phyloP scores from a whole-genome alignment of 805 yeast genomes.

The Millerago galiae region DNA sequence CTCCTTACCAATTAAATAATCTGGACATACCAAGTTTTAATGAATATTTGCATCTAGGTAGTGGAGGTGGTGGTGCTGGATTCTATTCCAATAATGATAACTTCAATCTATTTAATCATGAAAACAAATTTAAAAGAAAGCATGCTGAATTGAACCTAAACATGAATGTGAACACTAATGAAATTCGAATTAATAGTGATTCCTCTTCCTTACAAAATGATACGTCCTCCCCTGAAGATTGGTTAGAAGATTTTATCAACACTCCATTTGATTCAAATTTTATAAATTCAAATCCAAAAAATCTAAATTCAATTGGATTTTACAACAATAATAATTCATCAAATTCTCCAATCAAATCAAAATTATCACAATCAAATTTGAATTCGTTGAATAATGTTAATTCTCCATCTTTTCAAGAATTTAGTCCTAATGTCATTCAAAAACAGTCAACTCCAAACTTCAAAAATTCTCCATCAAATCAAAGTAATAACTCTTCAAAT shows the following conservation, averaged over 20 bases:
- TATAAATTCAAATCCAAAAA: conserved; percentile 29
- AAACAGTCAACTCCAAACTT: not conserved
- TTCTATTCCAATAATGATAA: conserved; percentile 20
- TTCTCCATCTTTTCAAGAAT: not conserved
- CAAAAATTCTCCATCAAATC: conserved; percentile 10
- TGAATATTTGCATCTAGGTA: conserved; percentile 34
- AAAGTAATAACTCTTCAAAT: conserved; percentile 11
- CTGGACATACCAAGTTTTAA: conserved; percentile 30
- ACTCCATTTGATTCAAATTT: conserved; percentile 60
- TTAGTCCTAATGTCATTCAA: not conserved
- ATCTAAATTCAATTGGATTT: conserved; percentile 56
- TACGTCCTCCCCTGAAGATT: conserved; percentile 37
- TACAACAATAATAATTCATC: not conserved
- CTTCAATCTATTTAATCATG: conserved; percentile 16
- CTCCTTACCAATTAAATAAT: conserved; percentile 17
- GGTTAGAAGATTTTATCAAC: conserved; percentile 66
- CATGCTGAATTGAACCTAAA: not conserved
- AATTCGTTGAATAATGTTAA: not conserved
- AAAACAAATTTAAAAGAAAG: not conserved
- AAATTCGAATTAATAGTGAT: conserved; percentile 7
- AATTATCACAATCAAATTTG: not conserved
- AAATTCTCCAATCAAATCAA: not conserved
- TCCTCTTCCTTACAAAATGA: conserved; percentile 18
- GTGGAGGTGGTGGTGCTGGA: conserved; percentile 37
- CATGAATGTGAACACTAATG: not conserved